phyloP scores from a whole-genome alignment of 345 rosid species.

The Citrus reticulata region DNA sequence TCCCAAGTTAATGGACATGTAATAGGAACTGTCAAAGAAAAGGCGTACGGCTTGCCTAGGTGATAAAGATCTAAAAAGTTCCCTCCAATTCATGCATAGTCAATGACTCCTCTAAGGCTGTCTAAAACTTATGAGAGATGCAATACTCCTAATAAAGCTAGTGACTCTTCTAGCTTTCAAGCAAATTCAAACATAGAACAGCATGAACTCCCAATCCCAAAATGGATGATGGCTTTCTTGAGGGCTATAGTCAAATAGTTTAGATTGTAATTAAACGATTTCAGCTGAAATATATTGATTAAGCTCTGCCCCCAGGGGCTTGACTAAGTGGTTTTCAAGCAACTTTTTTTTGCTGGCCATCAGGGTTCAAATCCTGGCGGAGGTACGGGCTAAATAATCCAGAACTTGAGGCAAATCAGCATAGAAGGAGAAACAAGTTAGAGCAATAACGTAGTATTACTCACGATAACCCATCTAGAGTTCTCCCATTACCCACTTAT shows the following conservation, averaged over 20 bases:
- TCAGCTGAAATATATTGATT: background rate
- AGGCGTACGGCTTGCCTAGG: background rate
- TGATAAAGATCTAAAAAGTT: background rate
- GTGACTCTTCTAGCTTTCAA: background rate
- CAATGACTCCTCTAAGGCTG: background rate
- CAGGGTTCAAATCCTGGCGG: too few relatives aligned
- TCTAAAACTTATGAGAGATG: background rate
- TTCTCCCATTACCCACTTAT: background rate
- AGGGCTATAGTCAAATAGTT: background rate
- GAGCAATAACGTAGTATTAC: background rate
- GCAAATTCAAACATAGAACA: background rate
- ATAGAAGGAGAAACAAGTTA: background rate
- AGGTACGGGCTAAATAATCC: background rate
- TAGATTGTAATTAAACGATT: background rate
- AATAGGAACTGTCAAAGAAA: background rate
- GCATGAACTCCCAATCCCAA: background rate
- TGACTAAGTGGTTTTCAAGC: too few relatives aligned
- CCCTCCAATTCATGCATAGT: background rate
- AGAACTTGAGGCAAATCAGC: background rate
- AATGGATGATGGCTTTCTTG: background rate
- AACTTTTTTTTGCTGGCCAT: too few relatives aligned
- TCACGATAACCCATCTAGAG: background rate
- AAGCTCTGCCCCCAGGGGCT: background rate
- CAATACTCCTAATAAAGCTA: background rate
- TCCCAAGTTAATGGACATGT: background rate